Evolutionary conservation across 2,329 filamentous ascomycete genomes (phyloP), one percentile per base, ranked within the genome.

Genomic region (Calycina marina): DNA sequence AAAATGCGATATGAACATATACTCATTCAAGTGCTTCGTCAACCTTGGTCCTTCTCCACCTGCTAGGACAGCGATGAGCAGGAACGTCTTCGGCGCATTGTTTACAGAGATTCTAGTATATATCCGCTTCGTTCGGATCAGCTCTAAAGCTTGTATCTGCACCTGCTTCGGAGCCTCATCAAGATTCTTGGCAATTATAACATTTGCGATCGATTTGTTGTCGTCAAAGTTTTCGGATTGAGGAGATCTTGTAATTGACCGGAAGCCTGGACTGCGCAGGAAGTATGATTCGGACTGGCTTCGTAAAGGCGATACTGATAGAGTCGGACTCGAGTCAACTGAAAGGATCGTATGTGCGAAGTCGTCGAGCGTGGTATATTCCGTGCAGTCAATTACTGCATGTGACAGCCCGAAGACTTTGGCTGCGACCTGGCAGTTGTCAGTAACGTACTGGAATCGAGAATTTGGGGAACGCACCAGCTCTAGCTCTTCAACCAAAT

Each of bases 1-100:
- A 59, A 76, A 82, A 54, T 96, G 86, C 0, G 82, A 88, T 36
- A 96, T 75, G 51, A 85, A 83, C 43, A 96, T 77, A 41, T 81
- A 72, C 37, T 96, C 84, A 46, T 85, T 92, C 54, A 77, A 51
- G 44, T 83, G 67, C 18, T 55, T 56, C 14, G 61, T 66, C 30
- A 77, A 60, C 30, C 58, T 60, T 3, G 63, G 59, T 26, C 58
- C 49, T 22, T 66, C 62, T 2, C 62, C 61, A 25, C 56, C 63
- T 13, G 56, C 61, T 2, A 85, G 59, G n/a, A 93, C 59, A 1
- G 82, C 77, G 17, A 93, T 60, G 41, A 94, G 75, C 15, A 94
- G 60, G 50, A 94, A 93, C 16, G 72, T 68, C 49, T 74, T 77
- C 0, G 85, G 84, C 0, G 80, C 77, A 22, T 67, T 62, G 45